Percentiles rank a stretch among this genome's conserved stretches.
Conservation (phyloP, 495 filamentous ascomycete species). For the Aspergillus biplanus region DNA sequence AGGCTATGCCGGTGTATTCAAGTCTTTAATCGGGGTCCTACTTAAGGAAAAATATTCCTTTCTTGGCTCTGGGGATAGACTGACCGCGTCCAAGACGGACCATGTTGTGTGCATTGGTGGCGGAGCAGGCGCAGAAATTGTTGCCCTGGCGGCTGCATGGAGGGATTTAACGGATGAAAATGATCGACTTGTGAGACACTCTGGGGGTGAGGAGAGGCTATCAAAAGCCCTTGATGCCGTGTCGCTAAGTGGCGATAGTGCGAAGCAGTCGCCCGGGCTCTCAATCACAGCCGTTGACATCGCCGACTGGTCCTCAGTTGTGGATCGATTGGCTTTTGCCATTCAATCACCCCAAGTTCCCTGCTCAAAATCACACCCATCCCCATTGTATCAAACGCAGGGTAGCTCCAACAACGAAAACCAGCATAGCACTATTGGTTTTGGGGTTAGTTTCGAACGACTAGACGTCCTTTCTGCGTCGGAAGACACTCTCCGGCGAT, state of each 20-base stretch:
- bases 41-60: neutral
- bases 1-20: conserved; percentile 73
- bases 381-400: conserved; percentile 43
- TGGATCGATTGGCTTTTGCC: conserved; percentile 53
- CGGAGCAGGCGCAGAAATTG: conserved; percentile 82
- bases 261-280: conserved; percentile 28
- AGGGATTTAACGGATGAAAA: conserved; percentile 38
- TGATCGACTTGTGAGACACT: neutral
- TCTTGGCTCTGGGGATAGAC: neutral
- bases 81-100: conserved; percentile 6
- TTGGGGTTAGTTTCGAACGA: conserved; percentile 58
- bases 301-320: conserved; percentile 71
- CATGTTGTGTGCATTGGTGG: conserved; percentile 77
- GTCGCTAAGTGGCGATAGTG: conserved; percentile 24
- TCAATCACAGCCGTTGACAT: conserved; percentile 75
- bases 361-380: conserved; percentile 48
- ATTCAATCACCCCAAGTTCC: conserved; percentile 40
- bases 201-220: conserved; percentile 1
- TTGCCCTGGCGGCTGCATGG: conserved; percentile 70
- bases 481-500: conserved; percentile 38
- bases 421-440: conserved; percentile 4
- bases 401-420: neutral
- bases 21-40: conserved; percentile 35
- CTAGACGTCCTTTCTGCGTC: conserved; percentile 63
- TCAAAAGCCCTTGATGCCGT: conserved; percentile 23